Conservation (phyloP, 2,329 filamentous ascomycete genomes). For the Zymoseptoria tritici region DNA sequence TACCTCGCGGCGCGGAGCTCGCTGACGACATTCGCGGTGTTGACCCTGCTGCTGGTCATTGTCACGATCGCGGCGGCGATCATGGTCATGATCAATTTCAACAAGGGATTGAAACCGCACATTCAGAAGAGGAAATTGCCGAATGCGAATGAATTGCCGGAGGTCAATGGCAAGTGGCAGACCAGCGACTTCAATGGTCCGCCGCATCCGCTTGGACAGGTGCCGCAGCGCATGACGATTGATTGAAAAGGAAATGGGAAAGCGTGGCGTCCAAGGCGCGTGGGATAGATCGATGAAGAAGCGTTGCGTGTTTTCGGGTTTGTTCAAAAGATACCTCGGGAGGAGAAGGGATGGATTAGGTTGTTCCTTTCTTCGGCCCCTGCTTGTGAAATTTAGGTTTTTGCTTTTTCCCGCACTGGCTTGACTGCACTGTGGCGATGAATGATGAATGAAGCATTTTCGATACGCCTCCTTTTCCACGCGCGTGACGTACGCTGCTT, state of each 20-base stretch:
- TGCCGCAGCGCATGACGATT: conserved; percentile 40
- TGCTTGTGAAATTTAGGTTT: neutral
- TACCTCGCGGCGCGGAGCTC: conserved; percentile 78
- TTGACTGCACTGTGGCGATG: neutral
- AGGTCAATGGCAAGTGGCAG: conserved; percentile 13
- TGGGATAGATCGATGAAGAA: neutral
- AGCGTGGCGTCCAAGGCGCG: neutral
- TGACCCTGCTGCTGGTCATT: conserved; percentile 83
- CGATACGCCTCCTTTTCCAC: neutral
- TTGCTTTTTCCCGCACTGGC: neutral
- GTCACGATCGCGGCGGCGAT: conserved; percentile 81
- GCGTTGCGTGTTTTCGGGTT: neutral
- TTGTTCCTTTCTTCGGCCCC: neutral
- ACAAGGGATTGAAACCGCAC: conserved; percentile 80
- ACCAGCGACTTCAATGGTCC: conserved; percentile 17
- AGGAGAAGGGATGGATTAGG: neutral
- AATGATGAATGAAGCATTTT: conserved; percentile 1
- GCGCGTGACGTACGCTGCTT: neutral
- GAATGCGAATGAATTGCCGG: conserved; percentile 11
- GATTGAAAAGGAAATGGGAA: conserved; percentile 28
- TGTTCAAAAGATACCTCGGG: neutral
- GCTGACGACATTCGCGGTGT: conserved; percentile 85
- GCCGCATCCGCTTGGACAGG: conserved; percentile 25
- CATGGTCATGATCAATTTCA: conserved; percentile 85
- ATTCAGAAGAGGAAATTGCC: conserved; percentile 43